These are phyloP conservation scores for Trichoderma afroharzianum DNA, from an alignment of 2,329 filamentous ascomycete species.

Conservation along the genomic window DNA sequence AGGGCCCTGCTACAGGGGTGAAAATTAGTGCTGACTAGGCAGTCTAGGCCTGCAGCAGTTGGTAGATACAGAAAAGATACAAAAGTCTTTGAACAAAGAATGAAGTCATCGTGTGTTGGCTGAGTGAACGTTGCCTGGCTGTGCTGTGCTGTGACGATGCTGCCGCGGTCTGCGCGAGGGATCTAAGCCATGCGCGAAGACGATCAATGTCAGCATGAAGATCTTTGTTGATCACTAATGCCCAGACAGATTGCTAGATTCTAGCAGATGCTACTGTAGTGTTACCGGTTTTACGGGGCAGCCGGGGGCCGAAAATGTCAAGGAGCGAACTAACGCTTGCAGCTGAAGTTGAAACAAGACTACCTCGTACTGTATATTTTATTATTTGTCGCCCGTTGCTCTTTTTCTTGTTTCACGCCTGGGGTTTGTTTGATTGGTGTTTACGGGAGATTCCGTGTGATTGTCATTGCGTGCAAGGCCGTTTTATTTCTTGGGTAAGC, in stretches of 20 bases:
- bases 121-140: background rate
- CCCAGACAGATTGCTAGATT: background rate
- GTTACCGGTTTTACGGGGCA: background rate
- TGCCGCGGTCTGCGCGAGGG: background rate
- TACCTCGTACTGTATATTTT: background rate
- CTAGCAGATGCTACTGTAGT: constrained; percentile 4
- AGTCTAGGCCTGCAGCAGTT: background rate
- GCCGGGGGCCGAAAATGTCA: background rate
- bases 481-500: background rate
- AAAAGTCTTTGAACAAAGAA: background rate
- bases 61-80: constrained; percentile 1
- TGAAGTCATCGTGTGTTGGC: background rate
- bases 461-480: background rate
- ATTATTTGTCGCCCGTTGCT: background rate
- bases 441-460: background rate
- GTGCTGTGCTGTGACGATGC: background rate
- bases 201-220: constrained; percentile 5
- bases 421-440: background rate
- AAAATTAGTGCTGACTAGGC: background rate
- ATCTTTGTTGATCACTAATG: constrained; percentile 11
- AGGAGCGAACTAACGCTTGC: background rate
- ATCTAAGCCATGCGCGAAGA: background rate
- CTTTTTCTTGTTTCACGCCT: background rate
- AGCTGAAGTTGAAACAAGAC: constrained; percentile 11
- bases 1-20: background rate